These are phyloP conservation scores for Skeletonema menzelii DNA, from an alignment of 108 stramenopile species.

Conservation along the genomic window DNA sequence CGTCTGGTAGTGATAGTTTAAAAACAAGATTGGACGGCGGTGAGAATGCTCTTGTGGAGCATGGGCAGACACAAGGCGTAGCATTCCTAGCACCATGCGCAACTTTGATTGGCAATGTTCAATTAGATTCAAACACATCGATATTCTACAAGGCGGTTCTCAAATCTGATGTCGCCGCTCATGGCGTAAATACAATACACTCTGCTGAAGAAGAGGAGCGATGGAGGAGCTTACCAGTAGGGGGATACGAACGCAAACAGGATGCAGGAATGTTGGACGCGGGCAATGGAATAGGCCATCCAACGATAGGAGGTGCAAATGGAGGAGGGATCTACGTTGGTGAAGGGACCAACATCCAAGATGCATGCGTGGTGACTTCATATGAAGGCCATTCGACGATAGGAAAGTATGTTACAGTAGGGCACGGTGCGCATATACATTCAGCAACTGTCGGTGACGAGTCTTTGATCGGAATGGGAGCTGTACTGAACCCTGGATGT, in stretches of 20 bases:
- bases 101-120: constrained; percentile 83
- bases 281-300: constrained; percentile 41
- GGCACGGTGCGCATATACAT: constrained; percentile 84
- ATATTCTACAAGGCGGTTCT: constrained; percentile 84
- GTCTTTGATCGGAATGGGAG: constrained; percentile 88
- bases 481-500: constrained; percentile 62
- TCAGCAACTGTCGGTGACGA: constrained; percentile 78
- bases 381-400: constrained; percentile 62
- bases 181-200: constrained; percentile 41
- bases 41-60: background rate
- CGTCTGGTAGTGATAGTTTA: constrained; percentile 9
- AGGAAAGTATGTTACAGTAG: constrained; percentile 85
- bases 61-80: constrained; percentile 26
- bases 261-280: constrained; percentile 31
- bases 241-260: constrained; percentile 25
- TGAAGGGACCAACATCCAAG: constrained; percentile 84
- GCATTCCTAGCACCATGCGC: constrained; percentile 87
- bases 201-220: constrained; percentile 29
- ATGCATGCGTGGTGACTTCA: constrained; percentile 78
- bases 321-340: constrained; percentile 87
- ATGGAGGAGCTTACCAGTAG: constrained; percentile 32
- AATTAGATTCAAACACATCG: constrained; percentile 64
- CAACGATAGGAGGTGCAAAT: constrained; percentile 41
- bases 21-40: constrained; percentile 4
- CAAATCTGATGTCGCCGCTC: constrained; percentile 74